Evolutionary conservation across 352 stramenopile genomes (phyloP), one percentile per base, ranked within the genome.

Genomic region (Lagenidium sp.): DNA sequence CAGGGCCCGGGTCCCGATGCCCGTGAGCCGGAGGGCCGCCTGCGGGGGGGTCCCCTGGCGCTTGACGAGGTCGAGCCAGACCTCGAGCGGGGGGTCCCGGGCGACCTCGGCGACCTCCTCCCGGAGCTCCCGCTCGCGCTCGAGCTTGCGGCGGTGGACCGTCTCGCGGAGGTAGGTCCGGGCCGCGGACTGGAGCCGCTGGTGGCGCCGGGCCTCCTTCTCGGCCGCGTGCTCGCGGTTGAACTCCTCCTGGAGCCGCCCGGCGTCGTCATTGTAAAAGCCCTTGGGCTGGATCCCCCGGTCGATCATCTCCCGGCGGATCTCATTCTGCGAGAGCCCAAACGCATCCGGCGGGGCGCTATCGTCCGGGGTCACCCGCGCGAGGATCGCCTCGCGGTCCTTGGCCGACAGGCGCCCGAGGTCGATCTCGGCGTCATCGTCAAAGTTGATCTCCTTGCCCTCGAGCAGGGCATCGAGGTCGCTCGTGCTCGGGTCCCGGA

Each of bases 221-320:
- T 91, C 78, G 2, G 69, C 66, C 20, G 56, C 59, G 53, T 88
- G 70, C 37, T 88, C 75, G 37, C 70, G 64, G 43, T 86, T 77
- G 52, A 86, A 85, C 45, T 85, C 72, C 22, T 91, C 75, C 41
- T 91, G 78, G 8, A 91, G 60, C n/a, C 75, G 69, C 24, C 65
- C 63, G 18, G 75, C 78, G 52, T 91, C 75, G 53, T 91, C 78
- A 47, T 88, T 91, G 60, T 83, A 91, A 37, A 88, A 91, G 11
- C 73, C 78, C 37, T 91, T 86, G 30, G 78, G 75, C 45, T 91
- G 78, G 41, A 88, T 87, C 18, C 78, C 75, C 46, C 78, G 78
- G 53, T 91, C 78, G 40, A 88, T 80, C 67, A 88, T 83, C 71
- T 90, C 77, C 36, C 77, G 77, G 1, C 77, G 77, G 52, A 90